These are phyloP conservation scores for Oenanthe sinensis DNA, from an alignment of 129 eudicot genomes.

Conservation along the genomic window DNA sequence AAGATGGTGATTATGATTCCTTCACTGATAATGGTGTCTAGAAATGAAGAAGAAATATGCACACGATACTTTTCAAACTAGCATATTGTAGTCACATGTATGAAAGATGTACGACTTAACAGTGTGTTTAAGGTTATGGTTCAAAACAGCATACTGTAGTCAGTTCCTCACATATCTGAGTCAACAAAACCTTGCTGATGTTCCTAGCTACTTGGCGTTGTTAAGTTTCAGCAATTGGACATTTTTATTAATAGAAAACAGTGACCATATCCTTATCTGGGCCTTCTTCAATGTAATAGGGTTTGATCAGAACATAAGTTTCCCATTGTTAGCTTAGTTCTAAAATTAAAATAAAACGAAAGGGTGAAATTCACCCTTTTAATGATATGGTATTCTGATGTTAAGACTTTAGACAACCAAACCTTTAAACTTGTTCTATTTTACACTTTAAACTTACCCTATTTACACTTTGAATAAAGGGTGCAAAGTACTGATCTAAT, in stretches of 20 bases:
- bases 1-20: background rate
- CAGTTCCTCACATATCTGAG: background rate
- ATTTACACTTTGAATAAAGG: background rate
- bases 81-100: background rate
- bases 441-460: background rate
- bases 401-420: background rate
- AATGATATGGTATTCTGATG: background rate
- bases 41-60: background rate
- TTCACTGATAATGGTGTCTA: background rate
- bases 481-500: background rate
- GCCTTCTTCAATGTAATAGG: background rate
- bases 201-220: background rate
- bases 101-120: background rate
- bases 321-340: background rate
- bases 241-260: background rate
- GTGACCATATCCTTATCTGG: background rate
- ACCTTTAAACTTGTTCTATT: background rate
- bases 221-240: background rate
- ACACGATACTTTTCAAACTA: background rate
- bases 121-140: background rate
- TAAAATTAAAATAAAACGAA: too few relatives aligned
- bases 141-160: background rate
- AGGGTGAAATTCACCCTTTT: background rate
- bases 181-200: background rate
- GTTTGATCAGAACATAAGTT: background rate